These are phyloP conservation scores for Ophiostoma sp. DNA, from an alignment of 2,329 filamentous ascomycete species.

Conservation along the genomic window DNA sequence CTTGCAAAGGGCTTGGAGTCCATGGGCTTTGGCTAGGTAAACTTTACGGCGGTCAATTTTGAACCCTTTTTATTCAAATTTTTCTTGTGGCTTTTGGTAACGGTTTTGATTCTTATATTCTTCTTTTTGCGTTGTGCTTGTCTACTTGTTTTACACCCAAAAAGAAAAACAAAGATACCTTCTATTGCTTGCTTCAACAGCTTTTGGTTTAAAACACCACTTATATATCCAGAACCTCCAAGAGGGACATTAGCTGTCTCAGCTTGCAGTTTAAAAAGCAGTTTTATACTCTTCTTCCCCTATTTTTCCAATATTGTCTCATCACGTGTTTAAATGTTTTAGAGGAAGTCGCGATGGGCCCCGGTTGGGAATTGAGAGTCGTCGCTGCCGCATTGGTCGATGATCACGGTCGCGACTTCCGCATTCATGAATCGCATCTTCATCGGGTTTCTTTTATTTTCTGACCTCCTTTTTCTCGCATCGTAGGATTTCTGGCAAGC, in stretches of 20 bases:
- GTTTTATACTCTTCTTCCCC: not conserved
- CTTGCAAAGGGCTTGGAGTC: conserved; percentile 14
- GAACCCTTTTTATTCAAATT: not conserved
- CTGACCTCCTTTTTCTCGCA: not conserved
- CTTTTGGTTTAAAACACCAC: not conserved
- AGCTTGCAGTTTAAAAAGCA: not conserved
- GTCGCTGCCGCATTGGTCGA: not conserved
- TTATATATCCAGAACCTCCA: not conserved
- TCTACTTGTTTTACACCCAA: not conserved
- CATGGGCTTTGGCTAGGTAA: not conserved
- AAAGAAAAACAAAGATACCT: not conserved
- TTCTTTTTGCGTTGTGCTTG: not conserved
- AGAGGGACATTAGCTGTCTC: not conserved
- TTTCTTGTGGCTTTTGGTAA: not conserved
- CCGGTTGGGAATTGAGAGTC: not conserved
- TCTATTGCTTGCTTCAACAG: not conserved
- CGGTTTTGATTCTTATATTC: not conserved
- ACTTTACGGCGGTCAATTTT: not conserved
- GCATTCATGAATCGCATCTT: too few relatives aligned
- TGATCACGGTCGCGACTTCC: conserved; percentile 10
- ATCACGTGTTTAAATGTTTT: not conserved
- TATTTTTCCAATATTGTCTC: not conserved
- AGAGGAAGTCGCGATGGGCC: not conserved
- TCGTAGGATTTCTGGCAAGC: not conserved
- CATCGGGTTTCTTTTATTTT: not conserved